Percentiles rank a stretch among this genome's conserved stretches.
These are phyloP conservation scores for Solanum virginianum DNA, from an alignment of 257 asterid genomes.

Conservation along the genomic window DNA sequence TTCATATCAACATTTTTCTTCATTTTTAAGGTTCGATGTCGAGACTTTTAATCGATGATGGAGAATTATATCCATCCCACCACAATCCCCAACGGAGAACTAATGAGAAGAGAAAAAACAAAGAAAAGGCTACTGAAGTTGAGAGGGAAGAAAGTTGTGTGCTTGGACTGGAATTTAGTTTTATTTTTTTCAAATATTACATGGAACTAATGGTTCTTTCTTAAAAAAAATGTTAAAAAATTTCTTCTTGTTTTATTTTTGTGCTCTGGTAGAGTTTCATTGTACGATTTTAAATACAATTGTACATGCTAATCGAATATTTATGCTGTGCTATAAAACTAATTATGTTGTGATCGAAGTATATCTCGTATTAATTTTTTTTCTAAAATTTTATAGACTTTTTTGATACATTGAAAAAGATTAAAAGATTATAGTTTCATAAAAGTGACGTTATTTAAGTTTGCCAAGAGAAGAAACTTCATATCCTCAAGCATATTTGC, in stretches of 20 bases:
- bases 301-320: neutral
- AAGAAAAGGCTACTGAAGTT: neutral
- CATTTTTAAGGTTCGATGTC: neutral
- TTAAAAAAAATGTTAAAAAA: too few relatives aligned
- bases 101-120: neutral
- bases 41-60: rapidly evolving
- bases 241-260: neutral
- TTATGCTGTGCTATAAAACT: neutral
- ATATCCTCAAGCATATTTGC: too few relatives aligned
- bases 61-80: neutral
- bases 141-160: neutral
- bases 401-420: too few relatives aligned
- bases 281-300: neutral
- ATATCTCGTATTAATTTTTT: neutral
- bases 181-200: too few relatives aligned
- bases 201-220: neutral
- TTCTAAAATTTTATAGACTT: neutral
- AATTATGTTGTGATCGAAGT: neutral
- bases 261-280: neutral
- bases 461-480: too few relatives aligned
- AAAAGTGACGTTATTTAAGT: too few relatives aligned
- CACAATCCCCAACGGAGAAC: neutral
- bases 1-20: neutral
- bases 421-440: too few relatives aligned
- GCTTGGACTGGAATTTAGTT: too few relatives aligned